Base-by-base conservation (phyloP, 176 grass and related monocot genomes). In the Urochloa ruziziensis region DNA sequence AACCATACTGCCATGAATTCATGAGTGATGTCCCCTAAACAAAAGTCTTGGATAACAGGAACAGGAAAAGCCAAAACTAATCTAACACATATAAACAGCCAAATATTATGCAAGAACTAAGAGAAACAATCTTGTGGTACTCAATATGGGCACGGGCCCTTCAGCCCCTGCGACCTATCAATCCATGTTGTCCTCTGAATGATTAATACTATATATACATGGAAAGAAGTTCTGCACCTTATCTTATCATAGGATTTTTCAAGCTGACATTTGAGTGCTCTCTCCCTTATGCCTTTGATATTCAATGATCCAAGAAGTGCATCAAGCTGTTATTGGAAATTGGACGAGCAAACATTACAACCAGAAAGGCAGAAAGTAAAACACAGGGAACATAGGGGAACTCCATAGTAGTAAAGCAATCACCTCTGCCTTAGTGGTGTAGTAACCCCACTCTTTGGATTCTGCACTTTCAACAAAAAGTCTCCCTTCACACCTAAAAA, bases 381-480 rank as follows among this genome's bases (percentile, higher is more conserved):
- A 80, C 19, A 61, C 52, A 66, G 27, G 39, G 39, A 84, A 76
- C 19, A 61, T 59, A 71, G 27, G 32, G n/a, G 7, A 72, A 30
- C 51, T 56, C 49, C n/a, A n/a, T n/a, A 49, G 18, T 78, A 58
- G 70, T 28, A 84, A 71, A 80, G 61, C 65, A 79, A 86, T 91
- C 37, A 95, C 96, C 96, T 98, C 91, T 77, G 95, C 87, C 88
- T 98, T 98, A 42, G 85, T 91, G 79, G 69, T 90, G 62, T 98
- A 98, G 78, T 91, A 93, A 35, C 96, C 91, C 96, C 96, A 98
- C 47, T 88, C 90, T 82, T 70, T 90, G 67, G 46, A 88, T 80
- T 93, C 79, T 81, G 82, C 94, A 86, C 74, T 90, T 75, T 98
- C 93, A 30, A 95, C 89, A 88, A 95, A 98, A 30, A 95, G 87